These are phyloP conservation scores for Syncephalastrum racemosum DNA, from an alignment of 371 early-diverging fungal species.

Conservation along the genomic window DNA sequence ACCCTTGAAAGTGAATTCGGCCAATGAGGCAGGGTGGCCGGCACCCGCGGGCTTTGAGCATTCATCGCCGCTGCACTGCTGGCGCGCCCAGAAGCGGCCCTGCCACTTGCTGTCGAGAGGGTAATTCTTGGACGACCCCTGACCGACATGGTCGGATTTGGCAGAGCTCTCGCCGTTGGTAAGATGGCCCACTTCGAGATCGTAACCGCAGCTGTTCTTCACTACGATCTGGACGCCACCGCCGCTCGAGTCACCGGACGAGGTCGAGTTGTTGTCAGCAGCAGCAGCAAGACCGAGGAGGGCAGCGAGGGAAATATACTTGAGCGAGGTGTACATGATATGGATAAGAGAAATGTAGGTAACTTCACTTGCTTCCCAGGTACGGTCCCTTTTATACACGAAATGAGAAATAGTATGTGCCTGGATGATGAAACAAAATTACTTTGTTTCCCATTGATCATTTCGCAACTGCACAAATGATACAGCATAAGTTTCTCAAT, in stretches of 20 bases:
- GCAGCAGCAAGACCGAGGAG: too few relatives aligned
- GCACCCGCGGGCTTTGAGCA: conserved; percentile 4
- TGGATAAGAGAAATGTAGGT: too few relatives aligned
- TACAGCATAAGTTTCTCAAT: too few relatives aligned
- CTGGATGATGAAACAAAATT: too few relatives aligned
- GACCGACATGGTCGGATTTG: conserved; percentile 10
- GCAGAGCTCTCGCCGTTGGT: conserved; percentile 22
- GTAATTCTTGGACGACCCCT: conserved; percentile 18
- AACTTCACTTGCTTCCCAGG: too few relatives aligned
- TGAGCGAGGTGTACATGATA: conserved; percentile 4
- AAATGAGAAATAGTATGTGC: too few relatives aligned
- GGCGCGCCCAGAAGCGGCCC: conserved; percentile 44
- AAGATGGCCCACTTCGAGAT: conserved; percentile 32
- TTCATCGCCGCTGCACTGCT: conserved; percentile 22
- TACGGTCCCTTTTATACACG: too few relatives aligned
- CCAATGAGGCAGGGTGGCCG: conserved; percentile 31
- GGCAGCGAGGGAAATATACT: too few relatives aligned
- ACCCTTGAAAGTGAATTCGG: conserved; percentile 37
- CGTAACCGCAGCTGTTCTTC: conserved; percentile 33
- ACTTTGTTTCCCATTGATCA: too few relatives aligned
- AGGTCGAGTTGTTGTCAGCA: too few relatives aligned
- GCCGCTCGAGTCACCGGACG: not conserved
- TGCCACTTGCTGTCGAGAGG: conserved; percentile 27
- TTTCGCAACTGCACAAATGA: too few relatives aligned
- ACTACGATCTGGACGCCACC: conserved; percentile 33